A percentile compares a stretch with the other conserved stretches of the same genome.
phyloP scores from a whole-genome alignment of 768 basidiomycete genomes.

The Tricholoma furcatifolium region DNA sequence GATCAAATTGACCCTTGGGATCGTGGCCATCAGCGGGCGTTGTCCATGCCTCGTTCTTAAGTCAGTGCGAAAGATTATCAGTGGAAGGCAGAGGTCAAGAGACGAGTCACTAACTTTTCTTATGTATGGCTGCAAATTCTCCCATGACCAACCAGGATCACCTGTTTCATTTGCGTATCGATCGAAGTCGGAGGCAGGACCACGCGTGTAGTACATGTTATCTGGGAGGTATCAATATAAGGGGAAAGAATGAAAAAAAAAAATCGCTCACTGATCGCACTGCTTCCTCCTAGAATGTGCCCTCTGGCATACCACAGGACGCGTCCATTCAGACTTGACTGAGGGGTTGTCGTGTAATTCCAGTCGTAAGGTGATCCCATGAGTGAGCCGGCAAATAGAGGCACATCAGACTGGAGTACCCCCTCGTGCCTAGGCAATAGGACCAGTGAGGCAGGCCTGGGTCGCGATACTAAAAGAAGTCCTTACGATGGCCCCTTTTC shows the following conservation, averaged over 20 bases:
- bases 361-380: constrained; percentile 23
- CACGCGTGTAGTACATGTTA: constrained; percentile 22
- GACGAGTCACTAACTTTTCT: not conserved
- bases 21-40: constrained; percentile 27
- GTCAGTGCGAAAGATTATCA: not conserved
- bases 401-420: constrained; percentile 19
- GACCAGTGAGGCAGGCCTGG: not conserved
- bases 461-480: no score
- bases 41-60: constrained; percentile 25
- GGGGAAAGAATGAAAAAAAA: not conserved
- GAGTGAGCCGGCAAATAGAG: constrained; percentile 14
- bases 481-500: constrained; percentile 15
- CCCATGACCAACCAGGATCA: constrained; percentile 30
- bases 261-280: constrained; percentile 24
- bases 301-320: constrained; percentile 19
- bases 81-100: not conserved
- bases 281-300: constrained; percentile 29
- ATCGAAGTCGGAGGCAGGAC: constrained; percentile 23
- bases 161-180: constrained; percentile 20
- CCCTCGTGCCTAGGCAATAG: constrained; percentile 13
- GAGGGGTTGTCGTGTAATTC: constrained; percentile 28
- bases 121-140: constrained; percentile 13
- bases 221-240: constrained; percentile 6
- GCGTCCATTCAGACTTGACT: constrained; percentile 19
- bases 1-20: constrained; percentile 28